phyloP scores from a whole-genome alignment of 2,329 filamentous ascomycete genomes.

The Colletotrichum theobromicola region DNA sequence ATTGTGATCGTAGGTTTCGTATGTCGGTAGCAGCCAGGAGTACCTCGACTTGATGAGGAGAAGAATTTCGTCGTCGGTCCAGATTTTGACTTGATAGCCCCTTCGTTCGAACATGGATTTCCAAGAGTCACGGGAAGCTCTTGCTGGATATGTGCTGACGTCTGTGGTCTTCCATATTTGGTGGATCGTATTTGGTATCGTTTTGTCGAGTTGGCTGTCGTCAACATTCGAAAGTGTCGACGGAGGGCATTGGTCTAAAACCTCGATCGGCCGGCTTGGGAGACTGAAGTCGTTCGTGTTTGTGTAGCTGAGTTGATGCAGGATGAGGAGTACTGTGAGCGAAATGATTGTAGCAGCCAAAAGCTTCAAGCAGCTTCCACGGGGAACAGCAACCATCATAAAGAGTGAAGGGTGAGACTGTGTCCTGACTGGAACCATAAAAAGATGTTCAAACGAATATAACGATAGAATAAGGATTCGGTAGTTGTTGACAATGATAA shows the following conservation, averaged over 20 bases:
- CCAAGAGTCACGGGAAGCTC: constrained; percentile 20
- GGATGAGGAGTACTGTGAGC: neutral
- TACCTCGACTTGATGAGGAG: constrained; percentile 22
- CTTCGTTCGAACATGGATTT: constrained; percentile 15
- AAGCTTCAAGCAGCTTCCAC: neutral
- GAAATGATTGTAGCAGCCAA: neutral
- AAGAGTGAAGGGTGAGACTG: neutral
- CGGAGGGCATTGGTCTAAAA: neutral
- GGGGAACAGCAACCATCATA: neutral
- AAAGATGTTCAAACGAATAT: neutral
- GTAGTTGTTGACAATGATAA: neutral
- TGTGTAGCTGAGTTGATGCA: constrained; percentile 12
- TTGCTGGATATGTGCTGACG: constrained; percentile 21
- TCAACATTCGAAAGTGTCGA: neutral
- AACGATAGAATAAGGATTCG: neutral
- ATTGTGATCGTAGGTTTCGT: constrained; percentile 24
- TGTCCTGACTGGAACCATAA: no score
- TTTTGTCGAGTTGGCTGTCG: neutral
- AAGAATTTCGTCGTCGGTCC: constrained; percentile 27
- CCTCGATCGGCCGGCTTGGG: neutral
- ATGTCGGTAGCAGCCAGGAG: constrained; percentile 26
- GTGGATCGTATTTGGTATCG: constrained; percentile 24
- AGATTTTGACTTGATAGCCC: constrained; percentile 27
- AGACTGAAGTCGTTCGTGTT: neutral
- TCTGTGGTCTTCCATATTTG: constrained; percentile 28